Percentiles rank a stretch among this genome's conserved stretches.
Evolutionary conservation across 345 rosid genomes (phyloP).

Genomic region (Bruguiera gymnorhiza): DNA sequence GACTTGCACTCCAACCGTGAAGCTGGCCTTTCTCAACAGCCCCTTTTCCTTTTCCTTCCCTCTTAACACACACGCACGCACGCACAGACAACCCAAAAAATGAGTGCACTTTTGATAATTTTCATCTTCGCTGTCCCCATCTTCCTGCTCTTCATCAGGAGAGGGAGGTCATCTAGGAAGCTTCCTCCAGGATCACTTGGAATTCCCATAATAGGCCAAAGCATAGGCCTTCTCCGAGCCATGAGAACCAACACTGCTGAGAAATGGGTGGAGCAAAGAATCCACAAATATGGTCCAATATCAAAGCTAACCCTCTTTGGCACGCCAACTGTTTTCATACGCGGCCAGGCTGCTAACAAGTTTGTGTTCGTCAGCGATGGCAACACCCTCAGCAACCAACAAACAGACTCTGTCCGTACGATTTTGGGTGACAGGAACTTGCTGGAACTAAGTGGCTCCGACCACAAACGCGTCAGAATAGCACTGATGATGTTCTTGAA

Average conservation of each 20-base stretch:
- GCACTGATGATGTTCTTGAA: conserved; percentile 43
- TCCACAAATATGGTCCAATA: conserved; percentile 41
- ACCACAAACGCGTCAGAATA: conserved; percentile 45
- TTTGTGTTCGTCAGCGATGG: conserved; percentile 36
- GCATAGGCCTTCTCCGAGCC: conserved; percentile 38
- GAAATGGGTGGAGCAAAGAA: conserved; percentile 35
- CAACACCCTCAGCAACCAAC: conserved; percentile 26
- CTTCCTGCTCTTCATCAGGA: conserved; percentile 22
- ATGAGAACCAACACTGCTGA: conserved; percentile 48
- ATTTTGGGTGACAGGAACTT: conserved; percentile 40
- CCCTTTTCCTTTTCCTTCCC: no score
- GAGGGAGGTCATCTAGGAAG: conserved; percentile 20
- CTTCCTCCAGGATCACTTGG: conserved; percentile 61
- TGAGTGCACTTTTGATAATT: conserved; percentile 17
- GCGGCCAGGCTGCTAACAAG: conserved; percentile 51
- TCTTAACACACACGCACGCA: no score
- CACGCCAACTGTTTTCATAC: conserved; percentile 41
- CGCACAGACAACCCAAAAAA: no score
- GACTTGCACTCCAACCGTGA: no score
- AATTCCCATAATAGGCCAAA: conserved; percentile 54
- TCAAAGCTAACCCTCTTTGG: conserved; percentile 50
- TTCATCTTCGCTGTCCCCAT: conserved; percentile 26
- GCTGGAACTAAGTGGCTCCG: conserved; percentile 35
- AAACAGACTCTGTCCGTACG: conserved; percentile 24
- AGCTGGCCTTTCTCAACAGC: no score